Conservation (phyloP, 805 yeast genomes). For the Priceomyces medius region DNA sequence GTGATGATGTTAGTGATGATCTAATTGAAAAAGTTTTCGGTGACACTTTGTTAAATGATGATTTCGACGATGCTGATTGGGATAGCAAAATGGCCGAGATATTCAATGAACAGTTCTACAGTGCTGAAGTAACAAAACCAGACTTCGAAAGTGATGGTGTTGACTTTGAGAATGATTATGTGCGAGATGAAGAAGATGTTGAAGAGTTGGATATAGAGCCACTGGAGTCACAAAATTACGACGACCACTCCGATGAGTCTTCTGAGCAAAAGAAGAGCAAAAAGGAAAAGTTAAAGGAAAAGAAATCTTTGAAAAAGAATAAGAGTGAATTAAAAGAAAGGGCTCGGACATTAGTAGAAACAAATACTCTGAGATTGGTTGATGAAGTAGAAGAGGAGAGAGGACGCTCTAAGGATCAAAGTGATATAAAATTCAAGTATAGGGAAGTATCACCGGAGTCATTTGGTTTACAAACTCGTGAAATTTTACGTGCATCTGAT, state of each 20-base stretch:
- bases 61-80: constrained; percentile 90
- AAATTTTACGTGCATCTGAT: constrained; percentile 89
- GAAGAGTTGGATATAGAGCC: constrained; percentile 12
- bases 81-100: constrained; percentile 80
- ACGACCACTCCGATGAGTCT: constrained; percentile 18
- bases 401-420: constrained; percentile 48
- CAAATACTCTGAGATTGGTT: constrained; percentile 60
- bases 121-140: constrained; percentile 40
- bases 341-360: constrained; percentile 78
- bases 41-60: constrained; percentile 75
- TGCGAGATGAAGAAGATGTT: constrained; percentile 23
- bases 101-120: constrained; percentile 82
- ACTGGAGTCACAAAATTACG: constrained; percentile 10
- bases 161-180: too few relatives aligned
- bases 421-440: constrained; percentile 66
- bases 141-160: constrained; percentile 39
- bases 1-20: constrained; percentile 60
- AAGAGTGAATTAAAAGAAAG: constrained; percentile 59
- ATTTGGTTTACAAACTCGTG: constrained; percentile 81
- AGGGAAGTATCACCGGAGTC: constrained; percentile 95
- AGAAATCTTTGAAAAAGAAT: constrained; percentile 58
- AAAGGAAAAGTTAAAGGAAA: constrained; percentile 57
- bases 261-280: constrained; percentile 38
- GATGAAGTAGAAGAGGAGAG: constrained; percentile 72
- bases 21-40: constrained; percentile 65